These are phyloP conservation scores for Hyaloscypha bicolor DNA, from an alignment of 495 filamentous ascomycete genomes.

Conservation along the genomic window DNA sequence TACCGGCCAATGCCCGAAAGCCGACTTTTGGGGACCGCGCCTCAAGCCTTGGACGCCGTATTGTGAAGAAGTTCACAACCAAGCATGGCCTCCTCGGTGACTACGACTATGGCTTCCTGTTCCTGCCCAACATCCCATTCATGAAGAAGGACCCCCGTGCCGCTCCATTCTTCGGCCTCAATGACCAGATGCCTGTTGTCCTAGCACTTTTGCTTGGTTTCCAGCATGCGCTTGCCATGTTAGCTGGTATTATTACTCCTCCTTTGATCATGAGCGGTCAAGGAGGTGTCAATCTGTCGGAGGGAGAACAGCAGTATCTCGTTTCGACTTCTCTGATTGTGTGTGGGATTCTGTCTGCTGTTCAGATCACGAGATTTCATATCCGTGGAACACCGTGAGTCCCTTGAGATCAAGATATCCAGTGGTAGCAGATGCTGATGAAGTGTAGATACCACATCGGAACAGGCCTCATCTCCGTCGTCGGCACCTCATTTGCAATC, in stretches of 20 bases:
- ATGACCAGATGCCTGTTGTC: conserved; percentile 79
- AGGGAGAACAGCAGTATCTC: conserved; percentile 66
- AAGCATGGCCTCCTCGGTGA: conserved; percentile 77
- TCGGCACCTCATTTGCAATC: conserved; percentile 83
- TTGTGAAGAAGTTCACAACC: conserved; percentile 40
- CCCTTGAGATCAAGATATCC: not conserved
- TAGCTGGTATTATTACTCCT: conserved; percentile 67
- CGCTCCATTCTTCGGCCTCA: conserved; percentile 85
- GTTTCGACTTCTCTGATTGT: conserved; percentile 90
- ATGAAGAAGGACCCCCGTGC: conserved; percentile 63
- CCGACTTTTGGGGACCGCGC: not conserved
- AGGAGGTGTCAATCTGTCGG: conserved; percentile 61
- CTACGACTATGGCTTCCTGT: conserved; percentile 79
- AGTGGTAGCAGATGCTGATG: not conserved
- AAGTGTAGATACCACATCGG: conserved; percentile 65
- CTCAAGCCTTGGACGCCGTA: not conserved
- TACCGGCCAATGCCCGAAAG: not conserved
- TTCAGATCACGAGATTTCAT: conserved; percentile 84
- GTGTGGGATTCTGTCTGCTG: conserved; percentile 72
- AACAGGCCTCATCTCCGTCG: conserved; percentile 88
- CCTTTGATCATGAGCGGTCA: conserved; percentile 73
- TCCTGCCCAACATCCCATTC: conserved; percentile 81
- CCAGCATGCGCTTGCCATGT: conserved; percentile 64
- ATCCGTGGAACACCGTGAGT: conserved; percentile 64
- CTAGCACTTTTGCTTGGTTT: conserved; percentile 73